A percentile compares a stretch with the other conserved stretches of the same genome.
Evolutionary conservation across 768 basidiomycete genomes (phyloP).

Genomic region (Leccinum subtestaceum): DNA sequence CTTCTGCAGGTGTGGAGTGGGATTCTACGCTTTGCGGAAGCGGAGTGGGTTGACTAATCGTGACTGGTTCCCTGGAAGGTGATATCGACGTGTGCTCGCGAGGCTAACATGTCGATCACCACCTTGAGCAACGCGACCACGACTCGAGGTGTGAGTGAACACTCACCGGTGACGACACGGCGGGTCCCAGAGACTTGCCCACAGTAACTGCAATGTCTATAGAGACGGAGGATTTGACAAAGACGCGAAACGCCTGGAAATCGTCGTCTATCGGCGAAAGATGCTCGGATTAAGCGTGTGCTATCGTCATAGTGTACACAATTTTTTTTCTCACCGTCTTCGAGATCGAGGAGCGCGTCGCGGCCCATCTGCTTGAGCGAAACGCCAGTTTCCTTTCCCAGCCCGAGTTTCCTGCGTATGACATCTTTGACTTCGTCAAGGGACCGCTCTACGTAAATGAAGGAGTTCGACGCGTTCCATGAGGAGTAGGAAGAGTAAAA

Average conservation of each 20-base stretch:
- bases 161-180: slow-evolving; percentile 12
- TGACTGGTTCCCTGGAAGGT: neutral
- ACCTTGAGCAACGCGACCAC: neutral
- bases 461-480: slow-evolving; percentile 3
- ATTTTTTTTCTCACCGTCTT: slow-evolving; percentile 54
- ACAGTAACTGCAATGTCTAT: slow-evolving; percentile 39
- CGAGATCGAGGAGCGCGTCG: slow-evolving; percentile 59
- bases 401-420: slow-evolving; percentile 59
- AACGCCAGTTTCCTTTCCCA: slow-evolving; percentile 38
- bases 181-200: neutral
- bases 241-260: slow-evolving; percentile 65
- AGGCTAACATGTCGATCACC: neutral
- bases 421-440: slow-evolving; percentile 55
- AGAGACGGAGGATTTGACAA: slow-evolving; percentile 37
- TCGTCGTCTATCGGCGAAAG: slow-evolving; percentile 57
- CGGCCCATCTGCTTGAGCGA: slow-evolving; percentile 53
- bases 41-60: neutral
- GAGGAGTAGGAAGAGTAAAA: neutral
- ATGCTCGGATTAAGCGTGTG: neutral
- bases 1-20: neutral
- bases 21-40: neutral
- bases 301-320: neutral
- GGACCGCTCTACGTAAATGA: slow-evolving; percentile 48
- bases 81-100: neutral
- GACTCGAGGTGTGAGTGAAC: neutral